Evolutionary conservation across 2,329 filamentous ascomycete species (phyloP), one percentile per base, ranked within the genome.

Genomic region (Fusarium sterilihyphosum): DNA sequence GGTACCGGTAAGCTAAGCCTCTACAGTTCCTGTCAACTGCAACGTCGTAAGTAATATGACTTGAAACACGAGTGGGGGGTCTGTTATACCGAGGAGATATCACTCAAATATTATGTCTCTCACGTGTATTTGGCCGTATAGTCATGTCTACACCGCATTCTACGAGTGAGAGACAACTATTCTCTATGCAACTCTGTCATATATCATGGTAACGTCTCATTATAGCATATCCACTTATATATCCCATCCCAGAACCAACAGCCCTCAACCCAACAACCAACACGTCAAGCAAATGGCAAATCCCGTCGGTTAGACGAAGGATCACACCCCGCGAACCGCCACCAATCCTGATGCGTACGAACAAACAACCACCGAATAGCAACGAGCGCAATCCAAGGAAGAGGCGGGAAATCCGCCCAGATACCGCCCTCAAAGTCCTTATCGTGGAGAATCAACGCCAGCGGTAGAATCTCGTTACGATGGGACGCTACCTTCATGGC

Each of bases 241-340:
- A 58, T 35, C 37, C 26, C 16, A 31, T 41, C 40, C 56, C 31
- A 35, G 22, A 46, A 46, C 54, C 54, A 35, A 58, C 56, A 37
- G 7, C 5, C 24, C 8, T 35, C 41, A 3, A 26, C 8, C 24
- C 31, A 46, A 44, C 17, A 35, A 26, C 50, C 20, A 49, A 26
- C 50, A 26, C 35, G 35, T 77, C 61, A 81, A 8, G 77, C 82
- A 78, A 84, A 84, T 7, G 80, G 82, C 40, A 85, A 70, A 26
- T 82, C 80, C 62, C 79, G 76, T 17, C 80, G 82, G 29, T 73
- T 73, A 24, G 79, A 79, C 22, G 75, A 54, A 33, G 74, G 60
- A 58, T 82, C 79, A 52, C 81, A 82, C 17, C 78, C 76, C 4
- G 81, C 77, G 65, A 83, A 83, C 52, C 81, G 78, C 81, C 81